A percentile compares a stretch with the other conserved stretches of the same genome.
phyloP scores from a whole-genome alignment of 805 yeast genomes.

The Cyberlindnera petersonii region DNA sequence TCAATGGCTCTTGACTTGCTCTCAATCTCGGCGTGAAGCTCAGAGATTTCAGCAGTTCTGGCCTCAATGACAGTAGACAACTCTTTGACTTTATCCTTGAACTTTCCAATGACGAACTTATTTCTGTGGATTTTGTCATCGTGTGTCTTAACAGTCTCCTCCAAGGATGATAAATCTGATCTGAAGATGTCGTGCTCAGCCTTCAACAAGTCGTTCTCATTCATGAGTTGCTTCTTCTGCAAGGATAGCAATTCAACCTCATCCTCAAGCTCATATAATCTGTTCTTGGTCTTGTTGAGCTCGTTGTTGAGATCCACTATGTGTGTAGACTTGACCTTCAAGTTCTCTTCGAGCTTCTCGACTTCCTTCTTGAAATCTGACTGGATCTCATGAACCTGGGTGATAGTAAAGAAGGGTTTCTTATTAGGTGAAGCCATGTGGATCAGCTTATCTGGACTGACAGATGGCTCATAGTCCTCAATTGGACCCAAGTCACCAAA shows the following conservation, averaged over 20 bases:
- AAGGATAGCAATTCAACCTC: constrained; percentile 16
- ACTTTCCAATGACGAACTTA: constrained; percentile 19
- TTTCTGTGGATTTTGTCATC: constrained; percentile 17
- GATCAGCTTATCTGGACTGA: constrained; percentile 10
- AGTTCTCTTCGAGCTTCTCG: constrained; percentile 18
- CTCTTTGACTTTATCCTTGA: constrained; percentile 21
- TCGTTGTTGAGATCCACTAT: constrained; percentile 19
- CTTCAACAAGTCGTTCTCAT: constrained; percentile 20
- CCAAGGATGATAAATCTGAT: constrained; percentile 17
- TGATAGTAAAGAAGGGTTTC: constrained; percentile 27
- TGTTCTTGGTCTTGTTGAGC: constrained; percentile 15
- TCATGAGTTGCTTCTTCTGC: constrained; percentile 18
- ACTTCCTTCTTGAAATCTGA: constrained; percentile 23
- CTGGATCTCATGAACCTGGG: constrained; percentile 28
- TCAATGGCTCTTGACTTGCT: constrained; percentile 20
- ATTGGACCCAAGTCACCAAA: constrained; percentile 8
- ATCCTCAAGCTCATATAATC: constrained; percentile 20
- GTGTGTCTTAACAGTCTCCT: constrained; percentile 10
- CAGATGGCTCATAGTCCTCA: constrained; percentile 7
- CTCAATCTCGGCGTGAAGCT: constrained; percentile 12
- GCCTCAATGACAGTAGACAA: constrained; percentile 8
- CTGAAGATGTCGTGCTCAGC: constrained; percentile 22
- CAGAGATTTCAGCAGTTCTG: constrained; percentile 10
- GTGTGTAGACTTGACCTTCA: constrained; percentile 18
- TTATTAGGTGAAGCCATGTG: constrained; percentile 19